phyloP scores from a whole-genome alignment of 805 yeast species.

The Candida manassasensis region DNA sequence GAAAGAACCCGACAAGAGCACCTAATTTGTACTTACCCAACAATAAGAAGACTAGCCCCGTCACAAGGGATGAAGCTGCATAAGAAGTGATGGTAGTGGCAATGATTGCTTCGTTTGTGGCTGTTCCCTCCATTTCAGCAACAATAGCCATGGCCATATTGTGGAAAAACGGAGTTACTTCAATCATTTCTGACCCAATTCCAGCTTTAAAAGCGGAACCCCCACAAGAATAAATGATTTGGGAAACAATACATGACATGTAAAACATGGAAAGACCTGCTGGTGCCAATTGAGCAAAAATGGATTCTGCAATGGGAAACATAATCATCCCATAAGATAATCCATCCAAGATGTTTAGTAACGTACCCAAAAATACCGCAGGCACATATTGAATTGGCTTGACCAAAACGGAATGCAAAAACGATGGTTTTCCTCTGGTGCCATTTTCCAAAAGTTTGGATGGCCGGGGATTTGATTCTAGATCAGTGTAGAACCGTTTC shows the following conservation, averaged over 20 bases:
- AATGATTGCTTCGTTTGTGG: constrained; percentile 47
- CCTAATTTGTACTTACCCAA: constrained; percentile 82
- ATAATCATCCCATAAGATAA: constrained; percentile 96
- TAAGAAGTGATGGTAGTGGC: constrained; percentile 86
- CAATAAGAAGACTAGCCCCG: constrained; percentile 74
- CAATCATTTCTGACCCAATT: constrained; percentile 98
- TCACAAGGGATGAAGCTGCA: constrained; percentile 76
- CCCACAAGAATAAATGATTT: constrained; percentile 82
- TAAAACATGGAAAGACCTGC: constrained; percentile 93
- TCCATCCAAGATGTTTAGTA: constrained; percentile 87
- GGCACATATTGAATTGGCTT: constrained; percentile 56
- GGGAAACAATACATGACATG: constrained; percentile 85
- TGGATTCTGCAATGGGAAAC: constrained; percentile 82
- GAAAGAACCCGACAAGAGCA: constrained; percentile 87
- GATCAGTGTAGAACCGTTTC: constrained; percentile 3
- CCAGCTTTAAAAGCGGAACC: constrained; percentile 87
- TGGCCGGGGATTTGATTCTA: neutral
- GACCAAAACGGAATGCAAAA: constrained; percentile 12
- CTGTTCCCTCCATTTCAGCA: constrained; percentile 40
- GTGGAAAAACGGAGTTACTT: constrained; percentile 97
- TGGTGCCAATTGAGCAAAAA: constrained; percentile 76
- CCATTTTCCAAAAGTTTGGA: constrained; percentile 4
- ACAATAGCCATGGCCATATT: constrained; percentile 81
- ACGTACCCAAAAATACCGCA: constrained; percentile 77
- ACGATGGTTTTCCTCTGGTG: constrained; percentile 12